Evolutionary conservation across 1,284 basidiomycete species (phyloP).

Genomic region (Cutaneotrichosporon dermatis): DNA sequence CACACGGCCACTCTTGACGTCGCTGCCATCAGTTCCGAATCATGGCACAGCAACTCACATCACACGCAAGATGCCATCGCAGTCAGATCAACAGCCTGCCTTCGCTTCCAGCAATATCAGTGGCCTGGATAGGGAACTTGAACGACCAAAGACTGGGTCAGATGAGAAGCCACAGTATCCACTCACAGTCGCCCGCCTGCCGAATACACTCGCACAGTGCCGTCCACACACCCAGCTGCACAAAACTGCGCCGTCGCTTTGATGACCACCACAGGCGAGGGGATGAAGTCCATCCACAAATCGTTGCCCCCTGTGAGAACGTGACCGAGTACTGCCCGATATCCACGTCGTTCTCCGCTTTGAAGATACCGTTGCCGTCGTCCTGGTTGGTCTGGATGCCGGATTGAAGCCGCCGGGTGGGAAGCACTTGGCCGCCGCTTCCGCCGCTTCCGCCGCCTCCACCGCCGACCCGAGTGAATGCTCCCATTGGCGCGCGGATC

Average conservation of each 20-base stretch:
- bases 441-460: constrained; percentile 3
- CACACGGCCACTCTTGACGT: constrained; percentile 58
- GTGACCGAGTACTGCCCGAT: constrained; percentile 51
- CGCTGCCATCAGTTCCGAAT: constrained; percentile 53
- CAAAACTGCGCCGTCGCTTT: constrained; percentile 64
- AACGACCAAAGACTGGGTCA: constrained; percentile 60
- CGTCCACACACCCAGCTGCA: constrained; percentile 72
- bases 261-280: constrained; percentile 62
- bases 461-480: not conserved
- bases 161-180: too few relatives aligned
- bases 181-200: constrained; percentile 68
- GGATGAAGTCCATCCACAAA: constrained; percentile 83
- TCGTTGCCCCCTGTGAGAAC: constrained; percentile 58
- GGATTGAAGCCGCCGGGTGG: constrained; percentile 30
- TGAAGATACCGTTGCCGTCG: constrained; percentile 47
- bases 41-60: constrained; percentile 56
- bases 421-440: constrained; percentile 8
- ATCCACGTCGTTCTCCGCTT: constrained; percentile 62
- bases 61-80: constrained; percentile 64
- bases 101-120: constrained; percentile 63
- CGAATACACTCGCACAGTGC: constrained; percentile 71
- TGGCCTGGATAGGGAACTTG: constrained; percentile 64
- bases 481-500: constrained; percentile 26
- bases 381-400: constrained; percentile 28
- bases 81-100: constrained; percentile 67